Base-by-base conservation (phyloP, 179 eudicot species). In the Heliamphora pulchella region DNA sequence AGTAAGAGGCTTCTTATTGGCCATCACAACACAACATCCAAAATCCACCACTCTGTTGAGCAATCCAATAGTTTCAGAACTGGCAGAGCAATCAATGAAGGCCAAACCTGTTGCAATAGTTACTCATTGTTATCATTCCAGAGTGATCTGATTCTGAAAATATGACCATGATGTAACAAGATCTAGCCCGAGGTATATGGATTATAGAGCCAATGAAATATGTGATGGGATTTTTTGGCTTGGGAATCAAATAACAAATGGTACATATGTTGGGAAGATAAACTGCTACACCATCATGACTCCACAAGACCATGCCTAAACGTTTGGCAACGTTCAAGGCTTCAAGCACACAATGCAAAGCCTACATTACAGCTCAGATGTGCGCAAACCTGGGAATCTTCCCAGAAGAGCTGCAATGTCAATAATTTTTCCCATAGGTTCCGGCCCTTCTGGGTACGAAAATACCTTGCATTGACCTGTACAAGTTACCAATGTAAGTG, bases 1-100 rank as follows among this genome's bases (percentile, higher is more conserved):
- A 79, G 97, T 87, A 79, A 94, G 94, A 84, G 99, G 97, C 87
- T 91, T 96, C 87, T 96, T 96, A 86, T 96, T 96, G 73, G 99
- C 99, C 86, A 96, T 84, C 74, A 92, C 94, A 78, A 89, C 86
- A 83, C 97, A 87, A 85, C 98, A 86, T 69, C 92, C 96, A 57
- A 87, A 81, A 73, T 84, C 89, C 54, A 84, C 86, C 73, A 85
- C 89, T 74, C 78, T 86, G 74, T 83, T 89, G 81, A 96, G 89
- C 80, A 88, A 78, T 81, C 76, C 87, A 71, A 87, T 71, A 10
- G 97, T 96, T 78, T 92, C 94, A 67, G 93, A 84, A 88, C 98
- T 96, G 77, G 98, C 98, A 80, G 99, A 86, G 88, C 99, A 96
- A 88, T 96, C 99, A 54, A 92, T 89, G 75, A 94, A 77, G 43